Percentiles rank a stretch among this genome's conserved stretches.
These are phyloP conservation scores for Aspergillus steynii DNA, from an alignment of 495 filamentous ascomycete genomes.

Conservation along the genomic window DNA sequence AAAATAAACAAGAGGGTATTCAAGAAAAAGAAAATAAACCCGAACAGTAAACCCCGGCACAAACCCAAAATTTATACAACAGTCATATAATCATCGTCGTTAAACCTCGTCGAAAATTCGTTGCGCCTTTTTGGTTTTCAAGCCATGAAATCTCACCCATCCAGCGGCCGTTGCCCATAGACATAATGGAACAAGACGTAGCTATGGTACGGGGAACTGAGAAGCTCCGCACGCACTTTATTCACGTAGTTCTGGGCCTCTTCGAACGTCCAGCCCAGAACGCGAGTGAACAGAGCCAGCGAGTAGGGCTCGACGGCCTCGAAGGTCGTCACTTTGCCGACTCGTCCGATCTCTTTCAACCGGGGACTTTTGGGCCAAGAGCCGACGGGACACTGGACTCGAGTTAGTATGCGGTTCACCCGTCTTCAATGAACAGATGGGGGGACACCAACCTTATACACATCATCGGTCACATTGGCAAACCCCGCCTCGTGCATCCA, in stretches of 20 bases:
- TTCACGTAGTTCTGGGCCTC: constrained; percentile 36
- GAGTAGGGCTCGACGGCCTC: constrained; percentile 54
- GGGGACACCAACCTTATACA: constrained; percentile 37
- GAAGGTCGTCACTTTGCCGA: constrained; percentile 35
- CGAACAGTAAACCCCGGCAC: not conserved
- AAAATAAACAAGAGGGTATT: not conserved
- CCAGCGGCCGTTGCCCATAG: constrained; percentile 40
- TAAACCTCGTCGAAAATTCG: not conserved
- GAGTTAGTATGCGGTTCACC: not conserved
- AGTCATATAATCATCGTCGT: constrained; percentile 17
- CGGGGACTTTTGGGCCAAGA: constrained; percentile 51
- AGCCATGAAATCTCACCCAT: constrained; percentile 10
- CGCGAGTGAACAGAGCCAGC: constrained; percentile 55
- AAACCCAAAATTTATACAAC: constrained; percentile 1
- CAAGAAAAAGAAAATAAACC: not conserved
- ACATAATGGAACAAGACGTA: constrained; percentile 41
- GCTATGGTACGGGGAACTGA: constrained; percentile 32
- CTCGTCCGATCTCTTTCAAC: constrained; percentile 51
- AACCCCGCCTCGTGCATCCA: constrained; percentile 38
- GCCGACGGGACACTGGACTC: constrained; percentile 40
- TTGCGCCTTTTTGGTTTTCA: not conserved
- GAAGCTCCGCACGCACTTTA: constrained; percentile 35
- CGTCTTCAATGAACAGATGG: not conserved
- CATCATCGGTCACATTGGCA: constrained; percentile 36
- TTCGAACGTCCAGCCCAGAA: constrained; percentile 46